Evolutionary conservation across 1,284 basidiomycete genomes (phyloP).

Genomic region (Heliocybe sulcata): DNA sequence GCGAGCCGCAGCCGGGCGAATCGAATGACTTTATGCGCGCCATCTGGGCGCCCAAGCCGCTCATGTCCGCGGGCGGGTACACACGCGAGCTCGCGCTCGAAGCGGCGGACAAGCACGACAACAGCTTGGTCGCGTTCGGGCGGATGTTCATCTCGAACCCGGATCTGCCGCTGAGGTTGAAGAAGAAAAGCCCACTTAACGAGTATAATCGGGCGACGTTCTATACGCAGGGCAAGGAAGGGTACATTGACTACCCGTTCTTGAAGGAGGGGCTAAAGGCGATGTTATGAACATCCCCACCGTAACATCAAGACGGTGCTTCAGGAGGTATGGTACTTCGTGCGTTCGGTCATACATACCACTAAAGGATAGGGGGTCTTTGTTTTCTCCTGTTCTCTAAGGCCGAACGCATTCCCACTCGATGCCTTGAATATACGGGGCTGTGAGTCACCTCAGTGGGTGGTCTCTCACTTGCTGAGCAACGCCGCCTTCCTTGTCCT

Average conservation of each 20-base stretch:
- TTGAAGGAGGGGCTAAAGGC: constrained; percentile 5
- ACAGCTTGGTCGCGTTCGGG: constrained; percentile 32
- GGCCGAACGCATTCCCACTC: no score
- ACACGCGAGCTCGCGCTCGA: constrained; percentile 7
- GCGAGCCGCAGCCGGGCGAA: constrained; percentile 9
- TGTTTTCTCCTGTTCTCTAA: no score
- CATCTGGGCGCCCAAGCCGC: constrained; percentile 27
- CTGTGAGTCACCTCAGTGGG: no score
- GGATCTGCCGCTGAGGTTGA: constrained; percentile 30
- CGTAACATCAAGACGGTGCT: no score
- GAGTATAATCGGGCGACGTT: constrained; percentile 13
- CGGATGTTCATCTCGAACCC: constrained; percentile 37
- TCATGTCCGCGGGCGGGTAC: constrained; percentile 34
- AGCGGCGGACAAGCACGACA: constrained; percentile 15
- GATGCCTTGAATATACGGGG: no score
- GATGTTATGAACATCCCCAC: background rate
- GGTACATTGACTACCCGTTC: constrained; percentile 21
- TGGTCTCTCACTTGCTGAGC: no score
- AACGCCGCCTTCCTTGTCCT: no score
- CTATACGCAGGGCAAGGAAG: constrained; percentile 13
- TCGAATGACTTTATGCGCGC: constrained; percentile 28
- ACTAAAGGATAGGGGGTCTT: no score
- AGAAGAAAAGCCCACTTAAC: constrained; percentile 12
- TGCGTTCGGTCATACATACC: no score
- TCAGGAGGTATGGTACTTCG: no score